Conservation (phyloP, 768 basidiomycete genomes). For the Pluteus cervinus region DNA sequence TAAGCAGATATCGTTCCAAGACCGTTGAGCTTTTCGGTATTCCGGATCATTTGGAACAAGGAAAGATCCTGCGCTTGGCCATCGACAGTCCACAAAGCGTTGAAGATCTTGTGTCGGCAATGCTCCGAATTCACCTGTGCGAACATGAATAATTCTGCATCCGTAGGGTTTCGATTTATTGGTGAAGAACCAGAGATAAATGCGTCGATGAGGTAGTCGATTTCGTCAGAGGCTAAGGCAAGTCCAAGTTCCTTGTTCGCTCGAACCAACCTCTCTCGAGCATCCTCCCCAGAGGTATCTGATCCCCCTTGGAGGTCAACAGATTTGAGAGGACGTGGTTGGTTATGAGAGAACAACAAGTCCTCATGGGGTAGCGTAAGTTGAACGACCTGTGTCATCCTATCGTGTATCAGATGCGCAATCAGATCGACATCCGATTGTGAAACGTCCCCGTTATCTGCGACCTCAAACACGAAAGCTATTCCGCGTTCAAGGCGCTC, state of each 20-base stretch:
- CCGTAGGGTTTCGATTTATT: conserved; percentile 82
- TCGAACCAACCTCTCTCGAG: conserved; percentile 56
- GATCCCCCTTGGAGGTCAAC: conserved; percentile 58
- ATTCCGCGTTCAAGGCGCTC: conserved; percentile 84
- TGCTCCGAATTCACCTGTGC: conserved; percentile 99
- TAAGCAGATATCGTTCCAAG: conserved; percentile 92
- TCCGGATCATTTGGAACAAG: conserved; percentile 95
- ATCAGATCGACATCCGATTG: conserved; percentile 45
- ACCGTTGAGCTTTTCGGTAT: conserved; percentile 77
- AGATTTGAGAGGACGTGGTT: conserved; percentile 62
- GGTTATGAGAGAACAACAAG: conserved; percentile 51
- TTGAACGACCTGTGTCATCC: conserved; percentile 89
- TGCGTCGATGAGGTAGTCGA: conserved; percentile 86
- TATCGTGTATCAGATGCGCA: conserved; percentile 78
- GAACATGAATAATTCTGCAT: conserved; percentile 99
- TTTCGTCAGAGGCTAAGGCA: conserved; percentile 84
- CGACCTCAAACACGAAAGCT: conserved; percentile 55
- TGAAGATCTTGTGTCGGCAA: conserved; percentile 99
- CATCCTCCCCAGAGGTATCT: conserved; percentile 24
- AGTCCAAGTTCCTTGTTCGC: conserved; percentile 88
- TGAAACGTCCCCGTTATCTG: conserved; percentile 33
- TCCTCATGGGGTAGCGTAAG: conserved; percentile 51
- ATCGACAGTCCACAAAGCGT: conserved; percentile 93
- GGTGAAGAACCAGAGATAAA: conserved; percentile 69
- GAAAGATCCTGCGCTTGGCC: conserved; percentile 56